phyloP scores from a whole-genome alignment of 768 basidiomycete genomes.

The Rhodotorula paludigena region DNA sequence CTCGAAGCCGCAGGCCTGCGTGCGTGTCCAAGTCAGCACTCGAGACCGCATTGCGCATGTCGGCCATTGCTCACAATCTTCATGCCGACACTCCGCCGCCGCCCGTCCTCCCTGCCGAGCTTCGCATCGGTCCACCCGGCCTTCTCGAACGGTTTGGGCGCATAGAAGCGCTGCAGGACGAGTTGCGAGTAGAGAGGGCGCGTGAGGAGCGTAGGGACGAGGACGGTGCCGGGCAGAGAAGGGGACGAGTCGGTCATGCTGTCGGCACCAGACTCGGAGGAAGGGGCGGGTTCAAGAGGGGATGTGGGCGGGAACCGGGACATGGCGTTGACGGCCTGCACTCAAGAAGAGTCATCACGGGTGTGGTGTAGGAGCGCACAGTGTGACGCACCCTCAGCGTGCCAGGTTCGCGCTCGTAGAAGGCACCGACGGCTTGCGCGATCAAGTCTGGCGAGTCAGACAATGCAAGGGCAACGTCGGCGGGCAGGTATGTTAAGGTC shows the following conservation, averaged over 20 bases:
- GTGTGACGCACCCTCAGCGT: constrained; percentile 56
- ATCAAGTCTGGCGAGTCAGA: constrained; percentile 61
- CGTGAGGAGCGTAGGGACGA: constrained; percentile 69
- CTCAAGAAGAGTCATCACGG: neutral
- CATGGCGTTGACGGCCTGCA: constrained; percentile 81
- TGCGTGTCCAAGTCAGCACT: neutral
- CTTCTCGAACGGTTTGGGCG: constrained; percentile 73
- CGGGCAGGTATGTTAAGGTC: constrained; percentile 72
- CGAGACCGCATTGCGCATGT: too few species aligned
- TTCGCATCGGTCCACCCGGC: constrained; percentile 52
- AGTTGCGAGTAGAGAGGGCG: constrained; percentile 91
- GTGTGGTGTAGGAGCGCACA: neutral
- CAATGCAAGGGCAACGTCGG: constrained; percentile 71
- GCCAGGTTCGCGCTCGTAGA: constrained; percentile 89
- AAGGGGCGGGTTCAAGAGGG: constrained; percentile 49
- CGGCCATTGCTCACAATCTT: constrained; percentile 63
- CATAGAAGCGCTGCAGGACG: constrained; percentile 81
- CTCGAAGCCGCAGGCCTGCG: constrained; percentile 87
- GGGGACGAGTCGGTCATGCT: constrained; percentile 47
- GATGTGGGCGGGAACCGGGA: constrained; percentile 72
- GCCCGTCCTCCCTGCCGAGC: constrained; percentile 64
- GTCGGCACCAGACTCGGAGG: constrained; percentile 50
- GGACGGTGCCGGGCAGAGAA: constrained; percentile 47
- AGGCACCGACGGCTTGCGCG: constrained; percentile 81
- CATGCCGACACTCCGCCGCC: constrained; percentile 81